Conservation (phyloP, 768 basidiomycete species). For the Tephrocybe sp. region DNA sequence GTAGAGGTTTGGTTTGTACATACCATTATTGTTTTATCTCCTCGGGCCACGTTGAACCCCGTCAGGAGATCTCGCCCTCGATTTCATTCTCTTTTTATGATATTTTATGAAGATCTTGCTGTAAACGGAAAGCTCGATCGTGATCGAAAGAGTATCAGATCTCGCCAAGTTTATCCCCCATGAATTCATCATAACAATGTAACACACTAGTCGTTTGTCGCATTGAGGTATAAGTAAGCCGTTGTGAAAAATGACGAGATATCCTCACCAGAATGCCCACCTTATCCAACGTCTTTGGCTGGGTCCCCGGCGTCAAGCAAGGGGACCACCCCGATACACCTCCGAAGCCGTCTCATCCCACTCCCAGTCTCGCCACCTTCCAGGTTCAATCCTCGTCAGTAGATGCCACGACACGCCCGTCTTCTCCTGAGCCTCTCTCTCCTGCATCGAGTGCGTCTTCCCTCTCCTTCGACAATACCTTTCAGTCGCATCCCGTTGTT, state of each 20-base stretch:
- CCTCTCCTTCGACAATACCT: constrained; percentile 21
- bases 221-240: constrained; percentile 14
- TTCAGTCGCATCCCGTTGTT: constrained; percentile 24
- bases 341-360: constrained; percentile 12
- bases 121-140: constrained; percentile 14
- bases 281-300: constrained; percentile 30
- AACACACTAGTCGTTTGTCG: constrained; percentile 14
- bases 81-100: constrained; percentile 8
- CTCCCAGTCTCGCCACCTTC: constrained; percentile 5
- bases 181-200: constrained; percentile 17
- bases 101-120: not conserved
- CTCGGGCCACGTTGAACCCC: constrained; percentile 8
- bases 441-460: constrained; percentile 25
- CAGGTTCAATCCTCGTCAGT: not conserved
- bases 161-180: constrained; percentile 4
- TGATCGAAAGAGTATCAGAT: constrained; percentile 20
- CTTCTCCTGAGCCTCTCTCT: constrained; percentile 11
- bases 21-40: constrained; percentile 16
- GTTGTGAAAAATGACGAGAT: constrained; percentile 6
- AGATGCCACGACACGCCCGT: not conserved
- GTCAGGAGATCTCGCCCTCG: constrained; percentile 17
- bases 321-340: constrained; percentile 26
- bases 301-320: constrained; percentile 29
- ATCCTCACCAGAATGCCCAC: constrained; percentile 9
- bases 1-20: constrained; percentile 9